Base-by-base conservation (phyloP, 805 yeast genomes). In the Hanseniaspora vineae region DNA sequence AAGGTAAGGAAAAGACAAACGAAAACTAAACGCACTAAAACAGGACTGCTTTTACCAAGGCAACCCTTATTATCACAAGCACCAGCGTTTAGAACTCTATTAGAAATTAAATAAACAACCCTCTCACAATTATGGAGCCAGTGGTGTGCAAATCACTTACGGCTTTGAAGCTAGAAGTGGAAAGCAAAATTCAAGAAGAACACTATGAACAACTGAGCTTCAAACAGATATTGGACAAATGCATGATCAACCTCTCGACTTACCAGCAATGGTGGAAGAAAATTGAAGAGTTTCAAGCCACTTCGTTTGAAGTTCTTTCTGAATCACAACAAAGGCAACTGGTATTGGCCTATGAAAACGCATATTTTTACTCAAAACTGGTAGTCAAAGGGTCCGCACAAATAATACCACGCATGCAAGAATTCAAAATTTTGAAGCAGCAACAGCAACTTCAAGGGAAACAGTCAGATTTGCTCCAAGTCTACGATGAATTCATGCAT, bases 311-410 rank as follows among this genome's bases (percentile, higher is more conserved):
- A 4, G 6, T 23, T n/a, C 29, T 23, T 23, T 23, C 29, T 23
- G 40, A 37, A 17, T 5, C 17, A n/a, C 40, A 37, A 19, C 17
- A 10, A 14, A 14, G n/a, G 10, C 19, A 37, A 5, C 10, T 37
- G 19, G 17, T n/a, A 10, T 18, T 37, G 11, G 40, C 40, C 9
- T 58, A 58, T 46, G 66, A 62, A 54, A 54, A 59, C n/a, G 58
- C 62, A 6, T 63, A 60, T 44, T 57, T 63, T n/a, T 63, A 62
- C 44, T 63, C 59, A 51, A 63, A 63, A 47, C 61, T 62, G 15
- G 58, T 63, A n/a, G 63, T 60, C 42, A 55, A 53, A 39, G 54
- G 57, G 2, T 52, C 59, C 19, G 47, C 58, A n/a, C 54, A 52
- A 19, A 56, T 52, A 44, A 60, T 63, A 45, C 67, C 67, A 4